Evolutionary conservation across 768 basidiomycete genomes (phyloP), one percentile per base, ranked within the genome.

Genomic region (Leccinum barrowsii): DNA sequence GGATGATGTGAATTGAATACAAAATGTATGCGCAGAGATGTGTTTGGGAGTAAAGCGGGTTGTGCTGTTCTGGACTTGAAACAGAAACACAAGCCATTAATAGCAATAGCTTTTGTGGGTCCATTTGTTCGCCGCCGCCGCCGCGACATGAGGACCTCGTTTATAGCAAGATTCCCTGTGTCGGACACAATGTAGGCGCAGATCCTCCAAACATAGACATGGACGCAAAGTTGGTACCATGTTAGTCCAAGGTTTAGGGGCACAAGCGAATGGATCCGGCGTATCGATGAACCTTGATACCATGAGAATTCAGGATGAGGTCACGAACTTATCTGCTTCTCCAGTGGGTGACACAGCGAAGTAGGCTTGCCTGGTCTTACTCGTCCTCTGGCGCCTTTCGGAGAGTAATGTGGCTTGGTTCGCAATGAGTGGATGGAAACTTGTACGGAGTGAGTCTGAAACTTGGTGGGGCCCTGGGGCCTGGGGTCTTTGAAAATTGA

Each of bases 231-330:
- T 35, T 42, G 32, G 22, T 37, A 59, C 68, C 59, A 54, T 54
- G 37, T 62, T 55, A 28, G 47, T 54, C 50, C 19, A 60, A 32
- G 17, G 47, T 40, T 28, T 32, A 32, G 4, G 30, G 57, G 42
- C 12, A 32, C 37, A 35, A 24, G 22, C 5, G 35, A 57, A 54
- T 13, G 17, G 7, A 4, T 28, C 54, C 17, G 19, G 30, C 30
- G 30, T 55, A 58, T 59, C 51, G 47, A 59, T 57, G 56, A 63
- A 69, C 61, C 64, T 58, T 61, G 67, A 67, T 69, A 60, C 22
- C 52, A 56, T 51, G 30, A 21, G 57, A 60, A 53, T 40, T 40
- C 17, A 40, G 21, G 42, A 40, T 2, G 17, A 56, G 37, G 8
- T 15, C 15, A 24, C 12, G 26, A 32, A 7, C 49, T 50, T 32